Conservation (phyloP, 1,284 basidiomycete genomes). For the Rhodofomes roseus region DNA sequence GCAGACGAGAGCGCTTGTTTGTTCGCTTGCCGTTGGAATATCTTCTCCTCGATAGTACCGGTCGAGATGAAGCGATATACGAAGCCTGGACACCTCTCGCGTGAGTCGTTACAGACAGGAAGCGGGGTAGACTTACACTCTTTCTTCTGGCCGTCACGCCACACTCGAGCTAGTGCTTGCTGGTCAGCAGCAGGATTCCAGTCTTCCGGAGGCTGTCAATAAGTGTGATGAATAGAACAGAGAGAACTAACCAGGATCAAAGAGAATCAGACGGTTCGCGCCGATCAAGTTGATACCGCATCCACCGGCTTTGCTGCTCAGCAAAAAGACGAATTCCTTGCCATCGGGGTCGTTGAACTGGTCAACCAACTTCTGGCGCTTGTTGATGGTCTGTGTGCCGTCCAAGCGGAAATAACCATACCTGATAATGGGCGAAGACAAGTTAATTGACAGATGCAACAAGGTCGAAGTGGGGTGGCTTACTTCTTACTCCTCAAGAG, state of each 20-base stretch:
- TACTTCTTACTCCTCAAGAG: constrained; percentile 82
- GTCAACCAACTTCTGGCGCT: constrained; percentile 96
- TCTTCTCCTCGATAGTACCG: constrained; percentile 99
- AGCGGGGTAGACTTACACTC: constrained; percentile 65
- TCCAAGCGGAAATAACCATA: constrained; percentile 94
- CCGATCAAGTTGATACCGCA: constrained; percentile 99
- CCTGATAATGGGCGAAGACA: constrained; percentile 36
- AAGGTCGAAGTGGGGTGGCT: constrained; percentile 14
- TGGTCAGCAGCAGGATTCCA: constrained; percentile 99
- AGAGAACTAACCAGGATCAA: constrained; percentile 80
- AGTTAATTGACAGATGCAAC: not conserved
- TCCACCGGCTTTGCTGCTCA: constrained; percentile 96
- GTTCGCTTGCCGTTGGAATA: constrained; percentile 93
- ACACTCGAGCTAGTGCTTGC: constrained; percentile 96
- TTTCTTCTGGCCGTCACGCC: constrained; percentile 99
- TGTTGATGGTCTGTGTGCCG: constrained; percentile 90
- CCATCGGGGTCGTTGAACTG: constrained; percentile 96
- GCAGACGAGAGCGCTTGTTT: constrained; percentile 97
- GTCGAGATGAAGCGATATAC: constrained; percentile 98
- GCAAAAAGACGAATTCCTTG: constrained; percentile 93
- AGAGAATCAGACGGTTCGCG: constrained; percentile 92
- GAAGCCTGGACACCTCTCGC: constrained; percentile 56
- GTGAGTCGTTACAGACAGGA: no score
- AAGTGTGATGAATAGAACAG: not conserved
- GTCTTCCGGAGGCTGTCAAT: constrained; percentile 47